A percentile compares a stretch with the other conserved stretches of the same genome.
These are phyloP conservation scores for Naganishia vishniacii DNA, from an alignment of 768 basidiomycete species.

Conservation along the genomic window DNA sequence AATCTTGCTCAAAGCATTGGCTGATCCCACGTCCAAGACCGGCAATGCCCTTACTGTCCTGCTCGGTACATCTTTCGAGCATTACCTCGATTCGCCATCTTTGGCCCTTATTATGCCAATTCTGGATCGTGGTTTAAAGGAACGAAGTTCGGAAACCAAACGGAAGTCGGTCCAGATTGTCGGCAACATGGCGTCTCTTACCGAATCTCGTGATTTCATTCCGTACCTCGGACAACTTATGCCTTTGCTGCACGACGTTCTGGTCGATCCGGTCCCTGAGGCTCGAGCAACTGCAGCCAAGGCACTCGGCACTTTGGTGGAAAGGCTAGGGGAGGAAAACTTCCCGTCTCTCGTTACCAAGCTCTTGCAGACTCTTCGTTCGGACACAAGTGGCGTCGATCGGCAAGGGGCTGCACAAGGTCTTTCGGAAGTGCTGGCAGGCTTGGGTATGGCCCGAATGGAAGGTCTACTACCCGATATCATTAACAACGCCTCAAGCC, in stretches of 20 bases:
- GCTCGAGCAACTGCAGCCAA: slow-evolving; percentile 96
- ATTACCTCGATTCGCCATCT: slow-evolving; percentile 96
- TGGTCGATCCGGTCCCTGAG: slow-evolving; percentile 96
- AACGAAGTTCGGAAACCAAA: slow-evolving; percentile 88
- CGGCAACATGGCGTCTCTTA: slow-evolving; percentile 67
- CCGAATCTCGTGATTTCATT: slow-evolving; percentile 65
- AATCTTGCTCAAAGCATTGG: slow-evolving; percentile 83
- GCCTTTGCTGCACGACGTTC: slow-evolving; percentile 83
- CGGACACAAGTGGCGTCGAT: slow-evolving; percentile 90
- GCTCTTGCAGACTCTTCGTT: slow-evolving; percentile 77
- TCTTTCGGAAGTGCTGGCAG: slow-evolving; percentile 86
- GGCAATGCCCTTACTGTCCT: slow-evolving; percentile 75
- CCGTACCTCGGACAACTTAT: slow-evolving; percentile 85
- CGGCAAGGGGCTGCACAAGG: slow-evolving; percentile 97
- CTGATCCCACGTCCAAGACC: slow-evolving; percentile 82
- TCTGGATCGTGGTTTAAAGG: slow-evolving; percentile 82
- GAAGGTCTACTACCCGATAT: slow-evolving; percentile 89
- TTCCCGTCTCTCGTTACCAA: slow-evolving; percentile 95
- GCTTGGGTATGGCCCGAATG: slow-evolving; percentile 93
- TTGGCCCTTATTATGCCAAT: slow-evolving; percentile 94
- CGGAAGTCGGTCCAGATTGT: slow-evolving; percentile 94
- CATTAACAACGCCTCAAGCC: slow-evolving; percentile 81
- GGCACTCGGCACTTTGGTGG: slow-evolving; percentile 90
- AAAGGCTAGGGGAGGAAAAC: slow-evolving; percentile 84
- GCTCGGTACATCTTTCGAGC: slow-evolving; percentile 90